phyloP scores from a whole-genome alignment of 805 yeast species.

The Pichia scutulata region DNA sequence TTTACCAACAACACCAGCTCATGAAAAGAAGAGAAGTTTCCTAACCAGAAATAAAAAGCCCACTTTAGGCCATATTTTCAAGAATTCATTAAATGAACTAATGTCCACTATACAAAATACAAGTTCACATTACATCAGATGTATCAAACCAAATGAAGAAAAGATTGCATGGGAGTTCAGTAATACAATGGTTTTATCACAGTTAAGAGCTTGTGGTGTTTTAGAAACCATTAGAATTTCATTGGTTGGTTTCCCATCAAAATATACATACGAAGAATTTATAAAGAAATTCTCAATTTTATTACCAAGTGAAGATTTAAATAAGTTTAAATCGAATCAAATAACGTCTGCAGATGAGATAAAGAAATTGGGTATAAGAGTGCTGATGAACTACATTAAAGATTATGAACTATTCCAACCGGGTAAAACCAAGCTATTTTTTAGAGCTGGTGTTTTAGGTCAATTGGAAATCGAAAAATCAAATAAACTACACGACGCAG shows the following conservation, averaged over 20 bases:
- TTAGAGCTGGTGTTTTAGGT: constrained; percentile 95
- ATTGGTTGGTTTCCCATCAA: constrained; percentile 97
- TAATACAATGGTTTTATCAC: constrained; percentile 89
- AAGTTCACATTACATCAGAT: constrained; percentile 91
- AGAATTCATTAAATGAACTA: constrained; percentile 81
- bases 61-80: constrained; percentile 90
- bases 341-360: constrained; percentile 46
- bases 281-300: constrained; percentile 80
- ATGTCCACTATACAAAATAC: constrained; percentile 91
- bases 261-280: constrained; percentile 91
- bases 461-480: constrained; percentile 77
- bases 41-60: constrained; percentile 57
- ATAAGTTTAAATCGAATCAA: constrained; percentile 44
- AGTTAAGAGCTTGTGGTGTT: constrained; percentile 97
- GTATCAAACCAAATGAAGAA: constrained; percentile 92
- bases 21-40: constrained; percentile 1
- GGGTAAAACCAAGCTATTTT: constrained; percentile 89
- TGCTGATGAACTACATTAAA: constrained; percentile 54
- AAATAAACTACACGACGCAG: constrained; percentile 67
- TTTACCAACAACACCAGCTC: not conserved
- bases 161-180: constrained; percentile 95
- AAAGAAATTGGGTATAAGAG: constrained; percentile 56
- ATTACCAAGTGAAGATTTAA: constrained; percentile 61
- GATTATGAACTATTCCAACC: constrained; percentile 68
- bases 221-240: constrained; percentile 92